Evolutionary conservation across 306 rosid species (phyloP).

Genomic region (Cotoneaster glaucophyllus): DNA sequence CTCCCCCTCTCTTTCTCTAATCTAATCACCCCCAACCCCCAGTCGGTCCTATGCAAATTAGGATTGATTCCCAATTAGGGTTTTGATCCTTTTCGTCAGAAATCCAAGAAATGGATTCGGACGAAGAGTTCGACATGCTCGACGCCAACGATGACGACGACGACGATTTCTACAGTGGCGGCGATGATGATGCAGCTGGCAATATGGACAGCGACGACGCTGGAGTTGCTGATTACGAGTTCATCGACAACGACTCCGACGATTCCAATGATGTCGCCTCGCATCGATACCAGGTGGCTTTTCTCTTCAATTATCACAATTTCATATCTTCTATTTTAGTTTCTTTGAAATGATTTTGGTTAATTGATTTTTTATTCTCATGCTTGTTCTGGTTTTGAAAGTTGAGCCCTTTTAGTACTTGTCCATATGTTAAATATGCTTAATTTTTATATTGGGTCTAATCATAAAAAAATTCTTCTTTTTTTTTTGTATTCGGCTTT

Average conservation of each 20-base stretch:
- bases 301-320: neutral
- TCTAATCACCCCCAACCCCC: neutral
- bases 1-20: neutral
- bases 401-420: neutral
- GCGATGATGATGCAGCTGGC: constrained; percentile 45
- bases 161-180: constrained; percentile 53
- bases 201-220: constrained; percentile 55
- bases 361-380: neutral
- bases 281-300: constrained; percentile 42
- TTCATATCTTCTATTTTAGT: neutral
- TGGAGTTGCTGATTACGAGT: constrained; percentile 53
- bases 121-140: constrained; percentile 59
- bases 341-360: neutral
- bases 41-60: neutral
- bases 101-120: constrained; percentile 41
- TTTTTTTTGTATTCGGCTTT: neutral
- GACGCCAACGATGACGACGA: constrained; percentile 47
- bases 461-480: neutral
- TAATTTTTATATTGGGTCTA: neutral
- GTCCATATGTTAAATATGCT: neutral
- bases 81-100: constrained; percentile 5
- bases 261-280: constrained; percentile 46
- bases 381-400: neutral
- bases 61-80: constrained; percentile 21
- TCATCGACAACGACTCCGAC: constrained; percentile 54